Evolutionary conservation across 2,329 filamentous ascomycete species (phyloP).

Genomic region (Sporothrix luriei): DNA sequence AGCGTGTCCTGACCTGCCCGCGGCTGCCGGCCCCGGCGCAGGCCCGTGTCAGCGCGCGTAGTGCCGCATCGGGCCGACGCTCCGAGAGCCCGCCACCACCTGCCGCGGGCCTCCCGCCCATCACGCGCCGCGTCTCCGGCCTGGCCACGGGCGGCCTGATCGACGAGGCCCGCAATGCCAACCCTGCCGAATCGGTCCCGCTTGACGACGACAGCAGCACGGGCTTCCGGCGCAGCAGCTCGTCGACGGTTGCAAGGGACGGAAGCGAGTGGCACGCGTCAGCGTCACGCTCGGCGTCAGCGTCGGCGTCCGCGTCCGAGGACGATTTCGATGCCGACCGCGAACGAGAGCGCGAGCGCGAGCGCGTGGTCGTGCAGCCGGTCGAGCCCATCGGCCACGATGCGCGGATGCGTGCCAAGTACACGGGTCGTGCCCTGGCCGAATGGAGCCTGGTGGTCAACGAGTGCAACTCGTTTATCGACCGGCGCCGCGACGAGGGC

Average conservation of each 20-base stretch:
- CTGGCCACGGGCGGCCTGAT: conserved; percentile 51
- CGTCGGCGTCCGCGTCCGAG: not conserved
- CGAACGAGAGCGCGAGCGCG: conserved; percentile 36
- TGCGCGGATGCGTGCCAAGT: conserved; percentile 55
- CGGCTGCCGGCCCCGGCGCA: conserved; percentile 72
- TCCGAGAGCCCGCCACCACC: conserved; percentile 47
- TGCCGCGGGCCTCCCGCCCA: conserved; percentile 46
- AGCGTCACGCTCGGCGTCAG: too few species aligned
- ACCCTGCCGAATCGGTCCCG: conserved; percentile 33
- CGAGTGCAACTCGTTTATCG: conserved; percentile 81
- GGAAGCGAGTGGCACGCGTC: conserved; percentile 24
- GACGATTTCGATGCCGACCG: conserved; percentile 35
- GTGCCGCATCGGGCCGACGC: conserved; percentile 38
- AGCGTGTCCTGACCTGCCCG: conserved; percentile 67
- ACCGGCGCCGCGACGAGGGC: conserved; percentile 73
- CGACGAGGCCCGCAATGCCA: conserved; percentile 56
- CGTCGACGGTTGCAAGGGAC: not conserved
- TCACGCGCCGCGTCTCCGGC: conserved; percentile 54
- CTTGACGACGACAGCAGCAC: conserved; percentile 30
- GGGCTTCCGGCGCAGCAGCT: conserved; percentile 19
- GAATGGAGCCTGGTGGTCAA: conserved; percentile 76
- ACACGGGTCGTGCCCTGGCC: conserved; percentile 72
- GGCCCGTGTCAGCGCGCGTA: conserved; percentile 55
- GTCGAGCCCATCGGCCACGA: conserved; percentile 50
- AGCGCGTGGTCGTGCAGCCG: conserved; percentile 46